Percentiles rank a stretch among this genome's conserved stretches.
Conservation (phyloP, 2,329 filamentous ascomycete genomes). For the Capronia americana region DNA sequence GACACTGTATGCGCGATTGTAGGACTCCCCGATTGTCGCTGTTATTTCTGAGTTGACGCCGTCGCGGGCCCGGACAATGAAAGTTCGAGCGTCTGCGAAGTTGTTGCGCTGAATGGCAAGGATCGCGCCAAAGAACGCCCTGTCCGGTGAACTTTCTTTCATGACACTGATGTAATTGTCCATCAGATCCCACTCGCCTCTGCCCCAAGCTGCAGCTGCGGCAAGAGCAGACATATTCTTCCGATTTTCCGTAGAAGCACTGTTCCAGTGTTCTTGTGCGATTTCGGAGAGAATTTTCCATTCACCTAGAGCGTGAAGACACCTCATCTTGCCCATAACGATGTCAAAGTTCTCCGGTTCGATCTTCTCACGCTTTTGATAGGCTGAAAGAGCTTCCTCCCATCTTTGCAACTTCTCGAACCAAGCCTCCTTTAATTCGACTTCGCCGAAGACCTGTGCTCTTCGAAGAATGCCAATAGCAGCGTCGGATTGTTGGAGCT, state of each 20-base stretch:
- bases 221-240: slow-evolving; percentile 90
- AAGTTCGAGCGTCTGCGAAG: slow-evolving; percentile 85
- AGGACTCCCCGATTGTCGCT: slow-evolving; percentile 95
- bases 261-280: slow-evolving; percentile 91
- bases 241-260: slow-evolving; percentile 84
- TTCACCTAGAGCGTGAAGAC: slow-evolving; percentile 93
- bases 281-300: slow-evolving; percentile 92
- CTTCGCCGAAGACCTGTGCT: slow-evolving; percentile 93
- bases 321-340: slow-evolving; percentile 99
- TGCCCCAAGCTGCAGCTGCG: slow-evolving; percentile 93
- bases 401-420: slow-evolving; percentile 98
- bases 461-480: slow-evolving; percentile 97
- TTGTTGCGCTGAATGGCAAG: slow-evolving; percentile 93
- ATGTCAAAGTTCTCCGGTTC: slow-evolving; percentile 85
- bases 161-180: slow-evolving; percentile 95
- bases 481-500: slow-evolving; percentile 96
- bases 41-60: slow-evolving; percentile 94
- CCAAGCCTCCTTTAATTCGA: slow-evolving; percentile 97
- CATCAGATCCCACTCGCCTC: slow-evolving; percentile 98
- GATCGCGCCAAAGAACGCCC: slow-evolving; percentile 97
- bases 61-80: slow-evolving; percentile 90
- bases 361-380: slow-evolving; percentile 81
- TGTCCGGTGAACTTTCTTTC: slow-evolving; percentile 89
- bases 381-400: slow-evolving; percentile 94
- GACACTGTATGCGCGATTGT: slow-evolving; percentile 96